Percentiles rank a stretch among this genome's conserved stretches.
phyloP scores from a whole-genome alignment of 306 rosid species.

The Corylus avellana region DNA sequence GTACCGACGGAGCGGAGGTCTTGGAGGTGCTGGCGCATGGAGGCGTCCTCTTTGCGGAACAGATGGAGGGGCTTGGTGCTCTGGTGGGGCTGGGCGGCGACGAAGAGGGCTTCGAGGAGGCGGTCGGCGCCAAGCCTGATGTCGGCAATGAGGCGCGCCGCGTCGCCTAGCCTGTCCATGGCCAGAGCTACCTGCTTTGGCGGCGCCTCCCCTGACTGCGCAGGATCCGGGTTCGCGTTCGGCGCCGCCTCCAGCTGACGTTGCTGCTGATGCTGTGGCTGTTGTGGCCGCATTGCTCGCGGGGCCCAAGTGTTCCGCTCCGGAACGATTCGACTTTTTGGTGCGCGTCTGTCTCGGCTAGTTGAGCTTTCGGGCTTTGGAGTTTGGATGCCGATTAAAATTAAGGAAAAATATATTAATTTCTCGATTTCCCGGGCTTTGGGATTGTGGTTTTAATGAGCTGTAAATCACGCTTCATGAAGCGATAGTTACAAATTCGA shows the following conservation, averaged over 20 bases:
- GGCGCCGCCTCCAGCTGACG: conserved; percentile 39
- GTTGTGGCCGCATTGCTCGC: conserved; percentile 22
- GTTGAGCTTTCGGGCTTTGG: neutral
- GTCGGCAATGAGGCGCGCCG: conserved; percentile 82
- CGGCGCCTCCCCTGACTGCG: conserved; percentile 72
- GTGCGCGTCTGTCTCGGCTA: neutral
- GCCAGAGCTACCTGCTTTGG: conserved; percentile 94
- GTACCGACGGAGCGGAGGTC: conserved; percentile 86
- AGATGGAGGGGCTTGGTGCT: conserved; percentile 67
- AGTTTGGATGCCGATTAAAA: too few species aligned
- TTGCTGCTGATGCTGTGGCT: conserved; percentile 31
- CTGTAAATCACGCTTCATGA: too few species aligned
- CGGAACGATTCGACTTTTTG: too few species aligned
- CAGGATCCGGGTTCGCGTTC: conserved; percentile 40
- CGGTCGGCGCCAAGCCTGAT: conserved; percentile 90
- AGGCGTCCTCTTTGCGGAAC: conserved; percentile 71
- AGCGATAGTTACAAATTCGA: too few species aligned
- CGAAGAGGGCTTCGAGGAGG: conserved; percentile 79
- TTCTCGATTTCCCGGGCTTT: too few species aligned
- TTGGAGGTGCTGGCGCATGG: conserved; percentile 81
- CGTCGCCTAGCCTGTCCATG: conserved; percentile 81
- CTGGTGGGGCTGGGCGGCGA: conserved; percentile 70
- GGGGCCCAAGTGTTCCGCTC: too few species aligned
- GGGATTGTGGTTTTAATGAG: too few species aligned
- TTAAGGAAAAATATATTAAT: too few species aligned